Base-by-base conservation (phyloP, 2,329 filamentous ascomycete genomes). In the Trichophyton verrucosum region DNA sequence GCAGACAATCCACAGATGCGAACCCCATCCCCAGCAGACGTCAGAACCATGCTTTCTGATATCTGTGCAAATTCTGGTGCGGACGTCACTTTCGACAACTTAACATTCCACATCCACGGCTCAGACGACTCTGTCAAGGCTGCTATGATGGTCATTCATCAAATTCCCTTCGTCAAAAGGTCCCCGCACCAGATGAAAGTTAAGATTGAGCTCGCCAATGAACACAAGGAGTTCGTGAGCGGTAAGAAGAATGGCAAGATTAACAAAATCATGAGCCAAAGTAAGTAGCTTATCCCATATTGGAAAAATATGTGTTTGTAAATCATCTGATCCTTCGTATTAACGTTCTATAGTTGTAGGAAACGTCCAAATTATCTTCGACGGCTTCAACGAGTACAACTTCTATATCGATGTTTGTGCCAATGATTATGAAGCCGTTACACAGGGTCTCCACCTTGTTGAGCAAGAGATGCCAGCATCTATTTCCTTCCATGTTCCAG, bases 161-260 rank as follows among this genome's bases (percentile, higher is more conserved):
- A 95, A 66, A 88, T 96, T 65, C 87, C 88, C 47, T 95, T 96
- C 69, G 89, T 95, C 63, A 86, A 87, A 65, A 87, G 91, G 68
- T 85, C 88, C 47, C 88, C 89, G 66, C 95, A 95, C 70, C 91
- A 95, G 72, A 95, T 99, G 72, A 86, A 91, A 61, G 92, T 99
- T 71, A 97, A 97, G 80, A 95, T 99, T 64, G 94, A 99, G 78
- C 86, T 99, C 61, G 94, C 94, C 70, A 97, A 97, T 71, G 94
- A 99, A 77, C 94, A 99, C 79, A 99, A 99, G 75, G 94, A 99
- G 71, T 99, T 99, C 72, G 94, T 99, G 61, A 96, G 91, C 68
- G 94, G 94, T 67, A 99, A 99, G 81, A 99, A 99, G 80, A 99
- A 99, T 69, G 94, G 94, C 75, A 99, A 99, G 78, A 99, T 99